Evolutionary conservation across 345 rosid genomes (phyloP), one percentile per base, ranked within the genome.

Genomic region (Clausena lansium): DNA sequence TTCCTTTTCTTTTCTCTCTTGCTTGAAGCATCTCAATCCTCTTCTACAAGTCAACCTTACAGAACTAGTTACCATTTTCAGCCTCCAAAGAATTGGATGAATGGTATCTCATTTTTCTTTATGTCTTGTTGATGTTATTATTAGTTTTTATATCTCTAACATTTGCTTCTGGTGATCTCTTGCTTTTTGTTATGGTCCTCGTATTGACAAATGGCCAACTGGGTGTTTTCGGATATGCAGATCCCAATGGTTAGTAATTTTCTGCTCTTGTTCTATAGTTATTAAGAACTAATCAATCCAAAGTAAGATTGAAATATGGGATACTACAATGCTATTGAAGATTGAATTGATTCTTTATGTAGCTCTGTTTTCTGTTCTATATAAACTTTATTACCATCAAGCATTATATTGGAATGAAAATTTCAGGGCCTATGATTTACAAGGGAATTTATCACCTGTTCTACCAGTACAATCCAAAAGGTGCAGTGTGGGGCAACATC

Each of bases 81-180:
- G 75, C 93, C 93, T 15, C 89, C 89, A 2, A 87, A 85, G 79
- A 92, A 92, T 57, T 92, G 95, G 95, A 92, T 92, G 84, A 92
- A 91, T 85, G 97, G 94, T 64, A 20, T 47, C 0, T 30, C 25
- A 4, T 27, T 7, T 11, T 52, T 25, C 6, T 76, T 61, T 38
- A 45, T 57, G 70, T 32, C 68, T 28, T 62, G 3, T 25, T 50
- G 62, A 2, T 17, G 20, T 62, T 5, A 7, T 54, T 62, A 9
- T 70, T 74, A 22, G 6, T 27, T 9, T 67, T 41, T 8, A 28
- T 19, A 13, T 58, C 38, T 39, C 79, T 81, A 35, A 76, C 62
- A 11, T 1, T 67, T 78, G 8, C 47, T 41, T 75, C 61, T 67
- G 47, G 13, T 41, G 11, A 41, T 77, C 28, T 74, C 67, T 33